Base-by-base conservation (phyloP, 176 grass and related monocot species). In the Dendrocalamus sinicus region DNA sequence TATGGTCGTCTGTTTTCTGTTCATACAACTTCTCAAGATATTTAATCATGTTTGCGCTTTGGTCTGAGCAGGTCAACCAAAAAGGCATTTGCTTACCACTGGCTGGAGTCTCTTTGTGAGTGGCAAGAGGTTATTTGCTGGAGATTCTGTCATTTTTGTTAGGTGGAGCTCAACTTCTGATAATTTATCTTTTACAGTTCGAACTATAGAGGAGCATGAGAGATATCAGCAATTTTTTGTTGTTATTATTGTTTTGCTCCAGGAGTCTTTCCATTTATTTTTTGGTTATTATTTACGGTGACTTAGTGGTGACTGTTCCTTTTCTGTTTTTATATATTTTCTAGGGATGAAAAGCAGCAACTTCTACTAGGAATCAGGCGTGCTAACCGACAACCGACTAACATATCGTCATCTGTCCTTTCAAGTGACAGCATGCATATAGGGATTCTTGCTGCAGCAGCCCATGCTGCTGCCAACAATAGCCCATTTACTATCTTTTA, bases 391-490 rank as follows among this genome's bases (percentile, higher is more conserved):
- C 92, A 91, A 57, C 92, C 86, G 55, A 92, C 90, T 60, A 87
- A 89, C 79, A 89, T 97, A 73, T 89, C 94, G 48, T 97, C 94
- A 72, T 97, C 94, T 62, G 94, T 97, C 73, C 86, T 97, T 46
- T 97, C 94, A 70, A 94, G 92, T 85, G 94, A 97, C 89, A 97
- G 94, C 78, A 97, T 97, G 94, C 94, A 97, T 43, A 97, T 97
- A 50, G 94, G 94, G 50, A 87, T 97, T 94, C 91, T 97, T 55
- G 94, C 94, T 80, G 94, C 94, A 1, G 94, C 94, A 75, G 94
- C 94, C 55, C 94, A 97, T 76, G 94, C 94, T 59, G 92, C 92
- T 45, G 88, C 94, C 0, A 97, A 89, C 30, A 89, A 90, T 76
- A 97, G 94, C 85, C 92, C 86, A 62, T 97, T 97, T 73, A 97